Conservation (phyloP, 2,329 filamentous ascomycete genomes). For the Fusarium temperatum region DNA sequence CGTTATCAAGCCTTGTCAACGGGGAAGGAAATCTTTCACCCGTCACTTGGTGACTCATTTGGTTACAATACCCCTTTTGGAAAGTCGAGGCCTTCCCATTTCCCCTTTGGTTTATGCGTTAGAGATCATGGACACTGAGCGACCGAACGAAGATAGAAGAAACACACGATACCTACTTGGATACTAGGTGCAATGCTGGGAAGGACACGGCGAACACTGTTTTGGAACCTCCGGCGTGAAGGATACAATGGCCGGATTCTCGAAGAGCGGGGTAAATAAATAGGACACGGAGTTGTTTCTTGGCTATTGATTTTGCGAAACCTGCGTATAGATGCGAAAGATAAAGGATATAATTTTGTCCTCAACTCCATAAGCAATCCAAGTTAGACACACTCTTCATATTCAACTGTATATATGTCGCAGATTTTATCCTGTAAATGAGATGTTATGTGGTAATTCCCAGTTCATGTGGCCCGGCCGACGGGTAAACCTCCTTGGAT, state of each 20-base stretch:
- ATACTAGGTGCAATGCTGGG: slow-evolving; percentile 7
- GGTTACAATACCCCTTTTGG: slow-evolving; percentile 38
- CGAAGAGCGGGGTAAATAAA: slow-evolving; percentile 3
- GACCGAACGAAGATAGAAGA: slow-evolving; percentile 25
- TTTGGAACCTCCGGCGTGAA: slow-evolving; percentile 7
- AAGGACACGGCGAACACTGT: neutral
- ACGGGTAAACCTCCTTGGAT: neutral
- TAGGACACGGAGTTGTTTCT: slow-evolving; percentile 20
- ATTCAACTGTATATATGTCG: slow-evolving; percentile 10
- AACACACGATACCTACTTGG: slow-evolving; percentile 13
- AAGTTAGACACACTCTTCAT: slow-evolving; percentile 20
- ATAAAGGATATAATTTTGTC: slow-evolving; percentile 5
- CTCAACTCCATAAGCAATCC: slow-evolving; percentile 8
- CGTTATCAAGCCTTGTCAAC: slow-evolving; percentile 7
- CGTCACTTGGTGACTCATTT: slow-evolving; percentile 22
- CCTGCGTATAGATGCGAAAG: slow-evolving; percentile 24
- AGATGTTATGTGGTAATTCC: neutral
- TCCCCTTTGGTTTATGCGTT: slow-evolving; percentile 26
- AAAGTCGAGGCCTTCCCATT: slow-evolving; percentile 23
- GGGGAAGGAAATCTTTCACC: slow-evolving; percentile 4
- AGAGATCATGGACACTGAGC: slow-evolving; percentile 28
- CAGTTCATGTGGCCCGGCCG: neutral
- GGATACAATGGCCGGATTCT: slow-evolving; percentile 12
- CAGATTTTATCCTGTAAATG: neutral
- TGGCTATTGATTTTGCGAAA: slow-evolving; percentile 13